Evolutionary conservation across 257 asterid genomes (phyloP), one percentile per base, ranked within the genome.

Genomic region (Catharanthus roseus): DNA sequence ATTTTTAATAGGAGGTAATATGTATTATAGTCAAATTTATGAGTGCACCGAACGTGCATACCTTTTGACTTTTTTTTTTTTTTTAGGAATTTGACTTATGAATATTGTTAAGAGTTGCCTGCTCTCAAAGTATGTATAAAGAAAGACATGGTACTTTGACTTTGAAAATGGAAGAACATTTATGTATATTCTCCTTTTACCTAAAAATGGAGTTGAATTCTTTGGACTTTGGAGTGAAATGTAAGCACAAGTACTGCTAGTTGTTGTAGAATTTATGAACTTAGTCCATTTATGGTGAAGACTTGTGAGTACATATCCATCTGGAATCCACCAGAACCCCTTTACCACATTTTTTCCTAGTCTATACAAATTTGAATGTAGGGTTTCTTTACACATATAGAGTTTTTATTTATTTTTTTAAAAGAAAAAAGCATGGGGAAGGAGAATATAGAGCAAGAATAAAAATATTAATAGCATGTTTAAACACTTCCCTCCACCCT

Each of bases 261-360:
- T 24, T 56, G 19, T 23, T 56, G 36, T 29, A 29, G 21, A 71
- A 58, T 49, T 62, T 62, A 34, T 62, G 39, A 62, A 70, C 66
- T 50, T 61, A 38, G 61, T 54, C 61, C 49, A 42, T 55, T 6
- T 31, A 15, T 38, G 23, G 0, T 29, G 62, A 67, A 66, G 61
- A 65, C 31, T 66, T 23, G 2, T 10, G 33, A 41, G 51, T 15
- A 21, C 69, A 11, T 6, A 1, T 70, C 42, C 47, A 70, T 28
- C 41, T 65, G 15, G 72, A 67, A 41, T 11, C 34, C 68, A 74
- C 60, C 29, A 18, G 10, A 42, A 66, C 57, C 33, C 36, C 29
- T 28, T 39, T 19, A 15, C 72, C 21, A 6, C 6, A 6, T 3
- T n/a, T 41, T 9, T 18, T 6, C 13, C 28, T 63, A 53, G n/a